Evolutionary conservation across 164 flowering plant species (phyloP).

Genomic region (Houttuynia cordata): DNA sequence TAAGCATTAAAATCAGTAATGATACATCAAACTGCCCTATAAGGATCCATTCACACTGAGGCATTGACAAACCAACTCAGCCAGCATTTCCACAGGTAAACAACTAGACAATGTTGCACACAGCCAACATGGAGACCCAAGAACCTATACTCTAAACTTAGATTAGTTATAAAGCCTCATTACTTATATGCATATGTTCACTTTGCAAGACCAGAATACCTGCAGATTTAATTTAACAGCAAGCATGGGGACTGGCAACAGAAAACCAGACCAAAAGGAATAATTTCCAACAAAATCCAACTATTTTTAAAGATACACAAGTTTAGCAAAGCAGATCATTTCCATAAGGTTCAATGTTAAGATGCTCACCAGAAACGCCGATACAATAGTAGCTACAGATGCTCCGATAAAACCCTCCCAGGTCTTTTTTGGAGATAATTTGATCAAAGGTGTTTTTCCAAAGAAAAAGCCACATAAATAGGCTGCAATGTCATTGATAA

Average conservation of each 20-base stretch:
- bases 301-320: neutral
- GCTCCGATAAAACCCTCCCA: constrained; percentile 99
- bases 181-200: too few species aligned
- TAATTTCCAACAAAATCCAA: neutral
- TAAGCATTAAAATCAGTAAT: too few species aligned
- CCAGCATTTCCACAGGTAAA: too few species aligned
- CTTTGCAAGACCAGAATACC: too few species aligned
- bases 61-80: too few species aligned
- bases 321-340: neutral
- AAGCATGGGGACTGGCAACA: neutral
- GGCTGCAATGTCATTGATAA: constrained; percentile 90
- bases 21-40: neutral
- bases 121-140: too few species aligned
- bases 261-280: neutral
- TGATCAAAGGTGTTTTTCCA: constrained; percentile 91
- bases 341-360: neutral
- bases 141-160: too few species aligned
- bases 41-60: too few species aligned
- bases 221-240: neutral
- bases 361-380: constrained; percentile 66
- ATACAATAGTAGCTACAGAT: constrained; percentile 65
- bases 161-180: too few species aligned
- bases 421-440: constrained; percentile 95
- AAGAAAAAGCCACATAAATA: constrained; percentile 92
- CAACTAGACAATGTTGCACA: too few species aligned